These are phyloP conservation scores for Myriangium duriaei DNA, from an alignment of 2,329 filamentous ascomycete genomes.

Conservation along the genomic window DNA sequence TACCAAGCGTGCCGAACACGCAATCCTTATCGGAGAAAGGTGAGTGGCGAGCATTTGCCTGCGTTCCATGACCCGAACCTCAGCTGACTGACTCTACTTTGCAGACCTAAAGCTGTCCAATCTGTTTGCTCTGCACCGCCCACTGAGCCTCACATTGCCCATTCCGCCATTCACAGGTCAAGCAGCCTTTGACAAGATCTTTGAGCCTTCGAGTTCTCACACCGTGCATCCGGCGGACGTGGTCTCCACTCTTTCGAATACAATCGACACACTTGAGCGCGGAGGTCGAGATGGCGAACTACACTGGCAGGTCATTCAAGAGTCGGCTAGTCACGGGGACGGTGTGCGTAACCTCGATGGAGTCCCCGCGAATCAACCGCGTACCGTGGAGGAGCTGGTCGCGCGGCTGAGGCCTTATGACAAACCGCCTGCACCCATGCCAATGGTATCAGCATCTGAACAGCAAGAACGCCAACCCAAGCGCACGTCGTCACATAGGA, in stretches of 20 bases:
- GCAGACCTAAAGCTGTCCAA: slow-evolving; percentile 76
- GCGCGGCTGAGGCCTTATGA: slow-evolving; percentile 58
- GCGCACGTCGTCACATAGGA: slow-evolving; percentile 11
- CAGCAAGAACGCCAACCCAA: slow-evolving; percentile 24
- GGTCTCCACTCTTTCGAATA: slow-evolving; percentile 33
- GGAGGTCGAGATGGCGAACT: slow-evolving; percentile 25
- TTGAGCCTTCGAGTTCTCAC: slow-evolving; percentile 42
- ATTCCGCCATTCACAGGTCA: slow-evolving; percentile 61
- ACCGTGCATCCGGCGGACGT: slow-evolving; percentile 25
- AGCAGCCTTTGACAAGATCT: slow-evolving; percentile 75
- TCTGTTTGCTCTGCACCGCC: slow-evolving; percentile 93
- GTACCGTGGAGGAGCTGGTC: slow-evolving; percentile 29
- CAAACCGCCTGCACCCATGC: slow-evolving; percentile 66
- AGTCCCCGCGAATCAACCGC: slow-evolving; percentile 13
- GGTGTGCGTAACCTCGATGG: slow-evolving; percentile 25
- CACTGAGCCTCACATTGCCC: slow-evolving; percentile 75
- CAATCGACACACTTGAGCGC: slow-evolving; percentile 28
- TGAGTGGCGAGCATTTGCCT: slow-evolving; percentile 10
- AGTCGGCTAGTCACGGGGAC: slow-evolving; percentile 21
- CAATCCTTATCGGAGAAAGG: slow-evolving; percentile 47
- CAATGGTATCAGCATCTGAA: slow-evolving; percentile 28
- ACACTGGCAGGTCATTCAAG: slow-evolving; percentile 26
- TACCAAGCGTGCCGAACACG: slow-evolving; percentile 65
- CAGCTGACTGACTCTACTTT: slow-evolving; percentile 12
- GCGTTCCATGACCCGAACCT: neutral